phyloP scores from a whole-genome alignment of 495 filamentous ascomycete species.

The Elasticomyces elasticus region DNA sequence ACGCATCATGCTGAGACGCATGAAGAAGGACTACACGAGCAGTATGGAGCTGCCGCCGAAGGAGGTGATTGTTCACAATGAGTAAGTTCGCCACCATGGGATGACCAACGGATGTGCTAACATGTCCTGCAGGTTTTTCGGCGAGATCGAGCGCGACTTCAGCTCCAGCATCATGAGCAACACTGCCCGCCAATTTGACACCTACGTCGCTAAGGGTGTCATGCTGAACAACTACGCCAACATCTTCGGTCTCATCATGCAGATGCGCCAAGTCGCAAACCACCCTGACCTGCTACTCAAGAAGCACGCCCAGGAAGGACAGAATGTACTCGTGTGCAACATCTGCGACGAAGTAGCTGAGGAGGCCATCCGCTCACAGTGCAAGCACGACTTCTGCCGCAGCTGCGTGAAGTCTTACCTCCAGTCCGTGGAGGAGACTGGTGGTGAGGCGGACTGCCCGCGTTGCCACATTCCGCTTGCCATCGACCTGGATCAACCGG shows the following conservation, averaged over 20 bases:
- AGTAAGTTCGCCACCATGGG: slow-evolving; percentile 36
- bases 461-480: slow-evolving; percentile 80
- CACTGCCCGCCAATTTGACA: slow-evolving; percentile 77
- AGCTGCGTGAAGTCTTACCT: slow-evolving; percentile 79
- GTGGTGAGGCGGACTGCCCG: slow-evolving; percentile 66
- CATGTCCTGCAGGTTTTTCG: slow-evolving; percentile 46
- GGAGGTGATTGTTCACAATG: slow-evolving; percentile 79
- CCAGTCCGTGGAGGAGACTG: slow-evolving; percentile 50
- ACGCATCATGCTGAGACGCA: slow-evolving; percentile 84
- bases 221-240: slow-evolving; percentile 96
- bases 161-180: slow-evolving; percentile 92
- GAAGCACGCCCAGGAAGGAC: slow-evolving; percentile 71
- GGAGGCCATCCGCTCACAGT: slow-evolving; percentile 82
- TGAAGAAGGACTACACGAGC: slow-evolving; percentile 83
- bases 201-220: slow-evolving; percentile 87
- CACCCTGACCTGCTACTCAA: slow-evolving; percentile 90
- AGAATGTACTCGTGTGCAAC: slow-evolving; percentile 82
- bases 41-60: slow-evolving; percentile 94
- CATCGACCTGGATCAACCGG: slow-evolving; percentile 88
- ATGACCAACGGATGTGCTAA: too few relatives aligned
- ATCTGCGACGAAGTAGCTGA: slow-evolving; percentile 95
- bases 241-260: slow-evolving; percentile 80
- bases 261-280: slow-evolving; percentile 90
- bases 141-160: slow-evolving; percentile 88
- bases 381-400: slow-evolving; percentile 92